Evolutionary conservation across 2,329 filamentous ascomycete species (phyloP).

Genomic region (Pseudogymnoascus sp.): DNA sequence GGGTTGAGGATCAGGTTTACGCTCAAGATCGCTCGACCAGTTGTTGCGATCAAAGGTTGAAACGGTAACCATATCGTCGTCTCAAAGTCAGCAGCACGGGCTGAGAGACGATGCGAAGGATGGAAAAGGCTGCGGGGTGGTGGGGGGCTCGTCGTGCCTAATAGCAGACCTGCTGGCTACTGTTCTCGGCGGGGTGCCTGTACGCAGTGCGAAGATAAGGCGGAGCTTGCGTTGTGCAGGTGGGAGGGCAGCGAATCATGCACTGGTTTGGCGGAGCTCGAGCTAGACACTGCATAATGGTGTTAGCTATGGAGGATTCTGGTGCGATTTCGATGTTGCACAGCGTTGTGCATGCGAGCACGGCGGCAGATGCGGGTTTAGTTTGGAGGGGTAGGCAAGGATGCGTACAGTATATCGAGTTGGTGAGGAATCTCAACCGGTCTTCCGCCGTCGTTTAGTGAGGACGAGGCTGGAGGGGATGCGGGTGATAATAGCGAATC

Average conservation of each 20-base stretch:
- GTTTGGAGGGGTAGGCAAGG: neutral
- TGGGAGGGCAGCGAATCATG: neutral
- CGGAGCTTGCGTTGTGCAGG: neutral
- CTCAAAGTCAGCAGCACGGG: neutral
- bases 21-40: neutral
- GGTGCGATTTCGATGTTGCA: neutral
- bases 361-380: neutral
- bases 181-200: neutral
- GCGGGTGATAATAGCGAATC: neutral
- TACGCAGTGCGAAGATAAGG: neutral
- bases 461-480: neutral
- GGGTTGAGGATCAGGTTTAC: neutral
- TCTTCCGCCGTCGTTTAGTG: neutral
- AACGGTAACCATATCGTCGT: neutral
- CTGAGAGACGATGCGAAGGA: neutral
- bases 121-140: neutral
- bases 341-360: neutral
- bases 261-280: neutral
- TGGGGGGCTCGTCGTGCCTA: neutral
- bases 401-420: neutral
- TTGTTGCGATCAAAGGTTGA: neutral
- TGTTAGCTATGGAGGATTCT: neutral
- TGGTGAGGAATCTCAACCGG: neutral
- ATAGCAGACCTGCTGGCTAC: neutral
- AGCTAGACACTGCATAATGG: neutral